phyloP scores from a whole-genome alignment of 768 basidiomycete species.

The Collybia mongolica region DNA sequence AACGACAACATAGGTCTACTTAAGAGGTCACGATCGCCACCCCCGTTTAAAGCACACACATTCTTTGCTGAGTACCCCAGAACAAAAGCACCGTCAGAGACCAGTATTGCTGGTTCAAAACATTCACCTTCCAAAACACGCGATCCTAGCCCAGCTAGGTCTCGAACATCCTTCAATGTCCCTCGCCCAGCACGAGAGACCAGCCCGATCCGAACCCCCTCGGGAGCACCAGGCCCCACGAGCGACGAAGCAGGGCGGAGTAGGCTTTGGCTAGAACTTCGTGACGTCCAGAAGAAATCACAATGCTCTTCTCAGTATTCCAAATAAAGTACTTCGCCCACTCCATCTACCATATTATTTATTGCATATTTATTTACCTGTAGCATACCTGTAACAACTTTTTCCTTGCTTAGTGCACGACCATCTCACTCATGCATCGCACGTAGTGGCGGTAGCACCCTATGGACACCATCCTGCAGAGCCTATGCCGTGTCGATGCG shows the following conservation, averaged over 20 bases:
- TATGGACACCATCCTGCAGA: too few species aligned
- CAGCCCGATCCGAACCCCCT: slow-evolving; percentile 18
- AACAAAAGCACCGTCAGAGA: slow-evolving; percentile 35
- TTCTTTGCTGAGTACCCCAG: slow-evolving; percentile 14
- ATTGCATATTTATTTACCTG: slow-evolving; percentile 11
- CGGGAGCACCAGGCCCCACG: slow-evolving; percentile 23
- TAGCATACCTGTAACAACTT: background rate
- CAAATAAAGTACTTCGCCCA: slow-evolving; percentile 31
- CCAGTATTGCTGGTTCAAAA: slow-evolving; percentile 31
- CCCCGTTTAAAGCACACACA: slow-evolving; percentile 12
- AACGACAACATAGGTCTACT: background rate
- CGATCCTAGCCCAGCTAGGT: slow-evolving; percentile 21
- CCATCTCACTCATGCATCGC: slow-evolving; percentile 8
- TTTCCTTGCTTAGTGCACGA: slow-evolving; percentile 5
- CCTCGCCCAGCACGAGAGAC: slow-evolving; percentile 5
- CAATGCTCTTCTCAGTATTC: slow-evolving; percentile 43
- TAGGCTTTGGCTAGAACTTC: slow-evolving; percentile 55
- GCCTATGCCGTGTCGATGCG: too few species aligned
- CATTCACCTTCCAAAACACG: slow-evolving; percentile 27
- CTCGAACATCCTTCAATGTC: slow-evolving; percentile 9
- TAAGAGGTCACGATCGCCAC: background rate
- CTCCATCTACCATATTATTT: slow-evolving; percentile 17
- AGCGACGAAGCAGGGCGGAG: slow-evolving; percentile 37
- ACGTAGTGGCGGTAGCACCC: too few species aligned
- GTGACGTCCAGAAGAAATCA: slow-evolving; percentile 46